Evolutionary conservation across 345 rosid species (phyloP).

Genomic region (Lagerstroemia speciosa): DNA sequence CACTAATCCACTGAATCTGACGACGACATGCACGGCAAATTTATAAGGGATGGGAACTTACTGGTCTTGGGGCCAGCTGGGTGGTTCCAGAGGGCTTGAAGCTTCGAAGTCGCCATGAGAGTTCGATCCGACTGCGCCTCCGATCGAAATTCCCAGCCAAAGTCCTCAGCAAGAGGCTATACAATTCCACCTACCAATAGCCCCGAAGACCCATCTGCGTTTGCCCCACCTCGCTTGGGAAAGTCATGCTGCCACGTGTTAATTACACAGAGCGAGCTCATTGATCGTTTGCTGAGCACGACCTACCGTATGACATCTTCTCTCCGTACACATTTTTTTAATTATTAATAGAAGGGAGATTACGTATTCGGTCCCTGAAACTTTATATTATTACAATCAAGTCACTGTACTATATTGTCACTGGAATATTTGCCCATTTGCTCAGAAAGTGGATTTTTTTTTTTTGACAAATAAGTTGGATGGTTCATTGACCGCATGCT

Average conservation of each 20-base stretch:
- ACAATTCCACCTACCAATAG: not conserved
- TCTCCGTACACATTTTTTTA: not conserved
- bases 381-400: not conserved
- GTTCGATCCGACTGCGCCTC: not conserved
- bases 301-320: not conserved
- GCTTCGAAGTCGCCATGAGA: slow-evolving; percentile 72
- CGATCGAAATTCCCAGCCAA: not conserved
- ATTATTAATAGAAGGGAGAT: no score
- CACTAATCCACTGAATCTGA: not conserved
- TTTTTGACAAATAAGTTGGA: not conserved
- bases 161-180: not conserved
- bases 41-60: slow-evolving; percentile 20
- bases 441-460: no score
- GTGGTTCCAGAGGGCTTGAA: slow-evolving; percentile 85
- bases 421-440: not conserved
- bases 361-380: not conserved
- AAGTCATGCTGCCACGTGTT: not conserved
- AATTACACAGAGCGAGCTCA: not conserved
- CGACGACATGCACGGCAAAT: not conserved
- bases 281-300: not conserved
- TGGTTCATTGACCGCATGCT: no score
- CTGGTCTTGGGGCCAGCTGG: slow-evolving; percentile 96
- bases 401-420: not conserved
- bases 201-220: not conserved
- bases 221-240: not conserved